Evolutionary conservation across 768 basidiomycete genomes (phyloP).

Genomic region (Leccinum variicolor): DNA sequence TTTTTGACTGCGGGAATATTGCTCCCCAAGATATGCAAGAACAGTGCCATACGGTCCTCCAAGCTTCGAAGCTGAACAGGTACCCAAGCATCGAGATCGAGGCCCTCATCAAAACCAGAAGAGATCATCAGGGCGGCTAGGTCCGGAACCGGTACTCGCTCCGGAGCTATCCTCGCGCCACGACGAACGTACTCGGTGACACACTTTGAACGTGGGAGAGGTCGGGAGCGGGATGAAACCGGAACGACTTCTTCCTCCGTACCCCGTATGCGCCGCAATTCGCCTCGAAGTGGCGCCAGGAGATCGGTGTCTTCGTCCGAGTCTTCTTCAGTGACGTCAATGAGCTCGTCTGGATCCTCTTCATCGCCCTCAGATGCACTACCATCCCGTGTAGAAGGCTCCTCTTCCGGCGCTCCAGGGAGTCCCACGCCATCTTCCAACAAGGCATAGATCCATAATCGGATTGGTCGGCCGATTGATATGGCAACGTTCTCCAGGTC

Average conservation of each 20-base stretch:
- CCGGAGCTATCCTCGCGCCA: slow-evolving; percentile 60
- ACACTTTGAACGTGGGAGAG: slow-evolving; percentile 18
- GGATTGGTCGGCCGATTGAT: slow-evolving; percentile 60
- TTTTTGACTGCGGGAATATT: slow-evolving; percentile 45
- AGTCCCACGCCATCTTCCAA: slow-evolving; percentile 68
- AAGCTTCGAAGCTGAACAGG: slow-evolving; percentile 50
- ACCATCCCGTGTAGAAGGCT: slow-evolving; percentile 13
- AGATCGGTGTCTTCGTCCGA: slow-evolving; percentile 48
- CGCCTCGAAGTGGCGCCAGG: slow-evolving; percentile 67
- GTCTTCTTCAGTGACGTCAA: slow-evolving; percentile 66
- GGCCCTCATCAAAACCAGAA: slow-evolving; percentile 25
- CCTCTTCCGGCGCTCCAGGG: slow-evolving; percentile 31
- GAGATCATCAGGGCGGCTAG: slow-evolving; percentile 47
- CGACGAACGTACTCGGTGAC: slow-evolving; percentile 64
- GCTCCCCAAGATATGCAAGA: slow-evolving; percentile 56
- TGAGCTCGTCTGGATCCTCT: slow-evolving; percentile 55
- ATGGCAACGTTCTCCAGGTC: slow-evolving; percentile 65
- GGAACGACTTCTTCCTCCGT: slow-evolving; percentile 31
- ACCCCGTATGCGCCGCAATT: slow-evolving; percentile 54
- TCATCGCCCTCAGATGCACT: slow-evolving; percentile 25
- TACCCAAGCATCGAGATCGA: slow-evolving; percentile 25
- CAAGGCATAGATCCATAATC: slow-evolving; percentile 64
- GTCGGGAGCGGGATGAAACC: slow-evolving; percentile 30
- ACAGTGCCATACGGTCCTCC: slow-evolving; percentile 49
- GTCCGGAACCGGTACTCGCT: slow-evolving; percentile 50